phyloP scores from a whole-genome alignment of 2,329 filamentous ascomycete species.

The Penicillium hesseltinei region DNA sequence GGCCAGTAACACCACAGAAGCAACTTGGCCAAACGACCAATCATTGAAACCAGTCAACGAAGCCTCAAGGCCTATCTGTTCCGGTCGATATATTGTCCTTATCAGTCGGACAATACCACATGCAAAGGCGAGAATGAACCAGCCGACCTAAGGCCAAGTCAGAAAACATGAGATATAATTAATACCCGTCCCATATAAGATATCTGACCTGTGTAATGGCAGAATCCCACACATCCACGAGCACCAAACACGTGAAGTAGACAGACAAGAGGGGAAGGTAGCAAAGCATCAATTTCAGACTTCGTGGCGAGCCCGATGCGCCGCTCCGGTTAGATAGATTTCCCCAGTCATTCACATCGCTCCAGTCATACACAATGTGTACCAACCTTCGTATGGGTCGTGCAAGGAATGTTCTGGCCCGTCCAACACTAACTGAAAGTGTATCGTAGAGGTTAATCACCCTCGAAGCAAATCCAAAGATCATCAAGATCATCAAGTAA shows the following conservation, averaged over 20 bases:
- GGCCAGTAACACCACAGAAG: background rate
- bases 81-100: background rate
- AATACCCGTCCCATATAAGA: background rate
- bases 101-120: background rate
- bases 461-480: background rate
- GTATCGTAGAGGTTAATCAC: background rate
- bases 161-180: background rate
- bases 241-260: background rate
- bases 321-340: background rate
- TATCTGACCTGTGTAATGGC: background rate
- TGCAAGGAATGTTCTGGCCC: background rate
- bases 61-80: background rate
- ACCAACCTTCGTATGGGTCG: background rate
- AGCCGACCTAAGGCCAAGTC: background rate
- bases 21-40: background rate
- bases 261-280: background rate
- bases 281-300: background rate
- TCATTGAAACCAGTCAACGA: background rate
- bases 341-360: background rate
- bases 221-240: background rate
- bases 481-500: background rate
- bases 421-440: background rate
- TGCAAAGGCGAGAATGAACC: background rate
- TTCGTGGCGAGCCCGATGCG: background rate
- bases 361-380: background rate